A percentile compares a stretch with the other conserved stretches of the same genome.
Conservation (phyloP, 192 early-diverging fungal genomes). For the Coemansia sp. region DNA sequence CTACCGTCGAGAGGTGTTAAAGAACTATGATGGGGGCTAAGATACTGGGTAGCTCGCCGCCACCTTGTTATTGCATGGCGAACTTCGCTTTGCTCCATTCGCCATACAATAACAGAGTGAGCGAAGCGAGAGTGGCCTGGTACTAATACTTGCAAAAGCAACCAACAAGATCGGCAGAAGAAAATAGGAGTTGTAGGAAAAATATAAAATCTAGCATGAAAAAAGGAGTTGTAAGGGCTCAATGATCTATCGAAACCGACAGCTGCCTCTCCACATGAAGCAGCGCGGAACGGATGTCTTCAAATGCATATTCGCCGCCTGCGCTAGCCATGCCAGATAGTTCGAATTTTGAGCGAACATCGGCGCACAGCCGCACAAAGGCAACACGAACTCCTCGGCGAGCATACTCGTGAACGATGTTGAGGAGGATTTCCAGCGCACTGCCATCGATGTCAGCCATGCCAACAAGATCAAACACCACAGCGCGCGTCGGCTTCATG, state of each 20-base stretch:
- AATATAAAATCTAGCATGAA: not conserved
- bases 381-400: constrained; percentile 81
- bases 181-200: not conserved
- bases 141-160: too few relatives aligned
- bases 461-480: constrained; percentile 91
- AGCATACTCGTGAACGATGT: constrained; percentile 88
- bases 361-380: constrained; percentile 86
- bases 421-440: constrained; percentile 83
- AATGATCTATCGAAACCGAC: constrained; percentile 5
- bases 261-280: constrained; percentile 55
- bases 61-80: too few relatives aligned
- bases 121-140: too few relatives aligned
- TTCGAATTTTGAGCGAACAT: constrained; percentile 70
- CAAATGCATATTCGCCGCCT: constrained; percentile 72
- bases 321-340: constrained; percentile 69
- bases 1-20: too few relatives aligned
- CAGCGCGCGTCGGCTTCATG: constrained; percentile 69
- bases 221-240: not conserved
- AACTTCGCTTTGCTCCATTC: too few relatives aligned
- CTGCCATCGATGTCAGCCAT: constrained; percentile 93
- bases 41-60: too few relatives aligned
- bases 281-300: constrained; percentile 66
- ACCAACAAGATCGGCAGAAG: not conserved
- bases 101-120: too few relatives aligned
- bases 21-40: too few relatives aligned